Evolutionary conservation across 2,329 filamentous ascomycete genomes (phyloP).

Genomic region (Trichoderma sp.): DNA sequence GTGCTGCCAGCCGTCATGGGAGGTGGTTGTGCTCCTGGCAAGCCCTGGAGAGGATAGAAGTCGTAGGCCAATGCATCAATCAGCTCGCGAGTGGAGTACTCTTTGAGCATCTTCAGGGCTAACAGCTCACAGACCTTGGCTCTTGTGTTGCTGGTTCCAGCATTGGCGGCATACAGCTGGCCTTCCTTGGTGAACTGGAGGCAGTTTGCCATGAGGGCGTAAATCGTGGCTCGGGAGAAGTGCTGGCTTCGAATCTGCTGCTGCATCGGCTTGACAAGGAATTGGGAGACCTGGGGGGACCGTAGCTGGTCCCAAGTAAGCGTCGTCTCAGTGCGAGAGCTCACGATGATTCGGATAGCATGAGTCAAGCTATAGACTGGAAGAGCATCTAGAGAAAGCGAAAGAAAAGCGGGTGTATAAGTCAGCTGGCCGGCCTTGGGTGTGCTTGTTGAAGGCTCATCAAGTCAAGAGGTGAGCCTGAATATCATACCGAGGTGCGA

Average conservation of each 20-base stretch:
- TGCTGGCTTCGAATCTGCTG: constrained; percentile 81
- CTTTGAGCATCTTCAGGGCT: constrained; percentile 84
- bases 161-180: constrained; percentile 77
- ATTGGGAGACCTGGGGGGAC: constrained; percentile 94
- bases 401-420: not conserved
- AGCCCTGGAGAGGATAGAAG: constrained; percentile 87
- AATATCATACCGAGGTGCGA: constrained; percentile 66
- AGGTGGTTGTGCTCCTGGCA: constrained; percentile 53
- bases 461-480: not conserved
- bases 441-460: not conserved
- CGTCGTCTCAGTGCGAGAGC: constrained; percentile 85
- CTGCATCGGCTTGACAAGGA: constrained; percentile 92
- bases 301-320: constrained; percentile 92
- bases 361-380: constrained; percentile 91
- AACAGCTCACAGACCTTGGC: constrained; percentile 88
- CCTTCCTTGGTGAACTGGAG: constrained; percentile 90
- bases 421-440: not conserved
- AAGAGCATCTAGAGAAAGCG: constrained; percentile 64
- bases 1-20: constrained; percentile 39
- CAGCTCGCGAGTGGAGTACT: constrained; percentile 84
- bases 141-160: constrained; percentile 79
- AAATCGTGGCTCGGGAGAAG: constrained; percentile 83
- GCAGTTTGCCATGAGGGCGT: constrained; percentile 90
- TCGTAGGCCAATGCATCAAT: constrained; percentile 95
- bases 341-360: constrained; percentile 80